phyloP scores from a whole-genome alignment of 257 asterid species.

The Euphrasia confusa region DNA sequence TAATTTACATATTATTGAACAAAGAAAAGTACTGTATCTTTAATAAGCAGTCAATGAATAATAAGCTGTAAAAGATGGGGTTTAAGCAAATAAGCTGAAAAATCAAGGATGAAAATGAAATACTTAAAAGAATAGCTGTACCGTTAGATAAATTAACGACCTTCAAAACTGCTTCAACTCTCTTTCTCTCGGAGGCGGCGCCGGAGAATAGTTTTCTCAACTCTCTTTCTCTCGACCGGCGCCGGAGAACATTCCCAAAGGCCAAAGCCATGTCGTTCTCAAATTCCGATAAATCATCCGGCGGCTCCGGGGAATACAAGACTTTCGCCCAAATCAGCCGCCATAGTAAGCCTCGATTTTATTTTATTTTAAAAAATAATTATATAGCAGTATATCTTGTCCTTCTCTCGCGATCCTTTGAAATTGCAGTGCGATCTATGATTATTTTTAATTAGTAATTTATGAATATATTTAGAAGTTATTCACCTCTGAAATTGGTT shows the following conservation, averaged over 20 bases:
- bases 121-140: too few species aligned
- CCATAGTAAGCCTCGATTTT: conserved; percentile 43
- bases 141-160: conserved; percentile 7
- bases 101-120: too few species aligned
- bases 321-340: conserved; percentile 74
- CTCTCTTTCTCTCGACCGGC: conserved; percentile 22
- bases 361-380: not conserved
- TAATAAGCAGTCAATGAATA: too few species aligned
- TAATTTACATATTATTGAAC: too few species aligned
- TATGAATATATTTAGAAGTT: not conserved
- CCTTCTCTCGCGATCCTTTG: not conserved
- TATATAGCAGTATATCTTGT: not conserved
- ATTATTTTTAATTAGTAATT: not conserved
- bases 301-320: conserved; percentile 56
- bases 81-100: too few species aligned
- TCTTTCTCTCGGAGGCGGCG: conserved; percentile 19
- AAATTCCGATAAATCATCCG: conserved; percentile 52
- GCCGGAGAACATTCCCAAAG: conserved; percentile 8
- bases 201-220: conserved; percentile 17
- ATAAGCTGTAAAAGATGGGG: too few species aligned
- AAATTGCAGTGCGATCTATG: not conserved
- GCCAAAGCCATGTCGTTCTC: conserved; percentile 42
- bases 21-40: too few species aligned
- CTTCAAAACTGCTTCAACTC: conserved; percentile 38
- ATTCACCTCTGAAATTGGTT: not conserved